phyloP scores from a whole-genome alignment of 2,329 filamentous ascomycete species.

The Paecilomyces sp. region DNA sequence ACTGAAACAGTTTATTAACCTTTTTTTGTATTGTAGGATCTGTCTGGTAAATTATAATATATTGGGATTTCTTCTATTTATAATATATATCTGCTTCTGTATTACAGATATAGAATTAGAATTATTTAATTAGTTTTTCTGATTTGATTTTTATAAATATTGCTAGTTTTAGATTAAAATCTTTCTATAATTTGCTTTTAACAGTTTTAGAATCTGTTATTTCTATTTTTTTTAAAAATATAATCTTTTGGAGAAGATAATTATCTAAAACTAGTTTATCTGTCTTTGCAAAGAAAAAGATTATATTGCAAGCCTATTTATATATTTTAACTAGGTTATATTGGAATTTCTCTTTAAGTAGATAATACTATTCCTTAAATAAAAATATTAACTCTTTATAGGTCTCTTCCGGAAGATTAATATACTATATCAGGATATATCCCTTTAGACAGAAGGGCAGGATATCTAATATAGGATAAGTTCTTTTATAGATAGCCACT shows the following conservation, averaged over 20 bases:
- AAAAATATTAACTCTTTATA: neutral
- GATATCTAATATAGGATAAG: neutral
- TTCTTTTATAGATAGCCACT: neutral
- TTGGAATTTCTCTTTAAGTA: neutral
- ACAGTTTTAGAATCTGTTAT: neutral
- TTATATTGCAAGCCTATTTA: neutral
- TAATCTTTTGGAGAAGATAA: neutral
- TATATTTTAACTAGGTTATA: neutral
- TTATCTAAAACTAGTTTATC: neutral
- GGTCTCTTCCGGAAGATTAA: neutral
- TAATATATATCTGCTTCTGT: neutral
- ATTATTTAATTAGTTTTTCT: neutral
- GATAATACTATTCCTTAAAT: neutral
- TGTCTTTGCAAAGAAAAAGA: neutral
- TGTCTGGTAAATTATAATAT: neutral
- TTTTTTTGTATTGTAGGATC: no score
- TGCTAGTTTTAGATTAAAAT: neutral
- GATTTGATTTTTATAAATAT: neutral
- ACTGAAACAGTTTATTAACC: no score
- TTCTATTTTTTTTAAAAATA: neutral
- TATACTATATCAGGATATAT: neutral
- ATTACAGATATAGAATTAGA: neutral
- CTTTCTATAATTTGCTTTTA: neutral
- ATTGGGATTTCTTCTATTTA: neutral
- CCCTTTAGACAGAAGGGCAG: neutral